Conservation (phyloP, 1,139 yeast genomes). For the Yamadazyma dushanensis region DNA sequence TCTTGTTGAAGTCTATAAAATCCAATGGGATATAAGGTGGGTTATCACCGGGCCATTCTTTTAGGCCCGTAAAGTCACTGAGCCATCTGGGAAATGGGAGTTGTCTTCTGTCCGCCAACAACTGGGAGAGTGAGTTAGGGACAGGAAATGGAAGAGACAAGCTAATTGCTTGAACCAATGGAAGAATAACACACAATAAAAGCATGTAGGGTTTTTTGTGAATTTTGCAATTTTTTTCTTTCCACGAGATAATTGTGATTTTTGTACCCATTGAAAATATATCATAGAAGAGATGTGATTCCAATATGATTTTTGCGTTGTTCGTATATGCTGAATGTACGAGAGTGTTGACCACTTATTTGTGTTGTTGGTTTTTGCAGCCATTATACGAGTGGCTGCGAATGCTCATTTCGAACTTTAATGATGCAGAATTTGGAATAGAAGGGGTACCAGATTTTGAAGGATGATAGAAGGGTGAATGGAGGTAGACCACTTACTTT, state of each 20-base stretch:
- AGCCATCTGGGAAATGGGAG: slow-evolving; percentile 80
- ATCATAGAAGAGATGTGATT: too few relatives aligned
- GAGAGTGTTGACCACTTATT: too few relatives aligned
- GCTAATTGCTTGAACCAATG: slow-evolving; percentile 6
- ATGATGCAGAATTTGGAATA: neutral
- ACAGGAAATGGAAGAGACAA: slow-evolving; percentile 8
- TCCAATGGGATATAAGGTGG: slow-evolving; percentile 88
- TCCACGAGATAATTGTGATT: too few relatives aligned
- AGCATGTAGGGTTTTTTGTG: slow-evolving; percentile 2
- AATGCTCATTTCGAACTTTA: too few relatives aligned
- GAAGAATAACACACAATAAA: slow-evolving; percentile 3
- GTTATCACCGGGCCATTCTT: slow-evolving; percentile 77
- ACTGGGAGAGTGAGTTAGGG: slow-evolving; percentile 1
- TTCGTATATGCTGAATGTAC: too few relatives aligned
- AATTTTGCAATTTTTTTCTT: slow-evolving; percentile 1
- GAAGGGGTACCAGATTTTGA: neutral
- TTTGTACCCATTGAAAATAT: too few relatives aligned
- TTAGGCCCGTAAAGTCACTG: slow-evolving; percentile 66
- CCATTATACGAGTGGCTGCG: too few relatives aligned
- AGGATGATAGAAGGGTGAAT: neutral
- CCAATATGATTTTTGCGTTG: too few relatives aligned
- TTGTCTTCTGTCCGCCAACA: neutral
- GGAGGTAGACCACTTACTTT: too few relatives aligned
- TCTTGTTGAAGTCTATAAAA: slow-evolving; percentile 55
- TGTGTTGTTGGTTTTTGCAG: too few relatives aligned